Percentiles rank a stretch among this genome's conserved stretches.
These are phyloP conservation scores for Ceriops zippeliana DNA, from an alignment of 345 rosid species.

Conservation along the genomic window DNA sequence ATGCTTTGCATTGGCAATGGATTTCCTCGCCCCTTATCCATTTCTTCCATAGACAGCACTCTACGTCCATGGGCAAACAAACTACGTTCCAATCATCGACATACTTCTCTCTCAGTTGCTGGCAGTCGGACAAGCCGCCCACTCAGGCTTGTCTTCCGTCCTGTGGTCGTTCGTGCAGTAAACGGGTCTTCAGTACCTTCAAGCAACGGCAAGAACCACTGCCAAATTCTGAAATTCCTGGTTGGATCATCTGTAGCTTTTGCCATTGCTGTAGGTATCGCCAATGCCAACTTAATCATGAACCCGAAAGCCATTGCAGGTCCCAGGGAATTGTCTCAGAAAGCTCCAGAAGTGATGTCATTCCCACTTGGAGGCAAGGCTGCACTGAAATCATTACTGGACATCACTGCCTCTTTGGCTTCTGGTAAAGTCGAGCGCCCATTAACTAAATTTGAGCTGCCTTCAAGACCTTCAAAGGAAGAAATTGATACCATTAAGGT, in stretches of 20 bases:
- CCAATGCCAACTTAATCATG: constrained; percentile 31
- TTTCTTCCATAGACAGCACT: constrained; percentile 13
- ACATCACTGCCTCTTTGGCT: constrained; percentile 39
- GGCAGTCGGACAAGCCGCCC: constrained; percentile 2
- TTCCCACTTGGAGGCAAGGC: constrained; percentile 35
- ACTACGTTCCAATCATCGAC: constrained; percentile 15
- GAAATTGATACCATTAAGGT: constrained; percentile 49
- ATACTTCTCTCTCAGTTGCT: constrained; percentile 10
- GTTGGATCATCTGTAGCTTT: constrained; percentile 42
- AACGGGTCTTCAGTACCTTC: constrained; percentile 20
- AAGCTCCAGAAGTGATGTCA: constrained; percentile 23
- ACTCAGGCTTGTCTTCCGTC: constrained; percentile 9
- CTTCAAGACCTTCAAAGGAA: constrained; percentile 36
- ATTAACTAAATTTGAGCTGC: constrained; percentile 19
- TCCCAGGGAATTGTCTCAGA: constrained; percentile 38
- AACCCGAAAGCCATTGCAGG: constrained; percentile 42
- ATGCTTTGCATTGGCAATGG: constrained; percentile 29
- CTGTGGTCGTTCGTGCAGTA: constrained; percentile 11
- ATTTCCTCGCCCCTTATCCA: constrained; percentile 14
- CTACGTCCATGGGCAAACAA: constrained; percentile 16
- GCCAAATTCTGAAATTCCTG: constrained; percentile 13
- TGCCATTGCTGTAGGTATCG: constrained; percentile 48
- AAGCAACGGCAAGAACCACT: constrained; percentile 17
- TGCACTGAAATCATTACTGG: constrained; percentile 56
- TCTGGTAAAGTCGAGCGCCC: constrained; percentile 30